A percentile compares a stretch with the other conserved stretches of the same genome.
phyloP scores from a whole-genome alignment of 2,329 filamentous ascomycete genomes.

The Pleomassaria siparia region DNA sequence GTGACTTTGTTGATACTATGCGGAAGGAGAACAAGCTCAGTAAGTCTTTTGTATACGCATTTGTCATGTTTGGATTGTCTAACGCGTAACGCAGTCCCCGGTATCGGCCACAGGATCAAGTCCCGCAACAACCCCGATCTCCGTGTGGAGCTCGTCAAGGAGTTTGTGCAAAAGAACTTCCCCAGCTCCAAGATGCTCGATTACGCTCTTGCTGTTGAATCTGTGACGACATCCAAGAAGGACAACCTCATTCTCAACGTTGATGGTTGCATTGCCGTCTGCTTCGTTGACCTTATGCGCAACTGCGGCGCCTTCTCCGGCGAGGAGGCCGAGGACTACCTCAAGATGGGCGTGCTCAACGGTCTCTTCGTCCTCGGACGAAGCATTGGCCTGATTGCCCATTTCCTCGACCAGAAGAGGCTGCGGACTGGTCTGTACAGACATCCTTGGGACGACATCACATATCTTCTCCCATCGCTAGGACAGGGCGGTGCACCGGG shows the following conservation, averaged over 20 bases:
- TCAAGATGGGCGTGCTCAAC: slow-evolving; percentile 98
- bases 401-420: slow-evolving; percentile 99
- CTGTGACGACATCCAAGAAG: slow-evolving; percentile 99
- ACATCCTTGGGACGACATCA: slow-evolving; percentile 75
- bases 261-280: slow-evolving; percentile 95
- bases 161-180: slow-evolving; percentile 98
- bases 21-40: slow-evolving; percentile 99
- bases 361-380: slow-evolving; percentile 97
- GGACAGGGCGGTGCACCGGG: slow-evolving; percentile 40
- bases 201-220: slow-evolving; percentile 96
- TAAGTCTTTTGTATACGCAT: slow-evolving; percentile 43
- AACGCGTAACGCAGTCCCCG: slow-evolving; percentile 64
- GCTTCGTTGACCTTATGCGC: slow-evolving; percentile 96
- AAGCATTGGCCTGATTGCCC: slow-evolving; percentile 97
- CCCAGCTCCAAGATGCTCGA: slow-evolving; percentile 97
- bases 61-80: background rate
- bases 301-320: slow-evolving; percentile 96
- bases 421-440: slow-evolving; percentile 97
- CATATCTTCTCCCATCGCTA: slow-evolving; percentile 45
- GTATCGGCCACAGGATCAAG: slow-evolving; percentile 99
- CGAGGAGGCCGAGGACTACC: slow-evolving; percentile 98
- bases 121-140: slow-evolving; percentile 99
- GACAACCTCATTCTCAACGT: slow-evolving; percentile 99
- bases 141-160: slow-evolving; percentile 98
- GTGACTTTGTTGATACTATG: slow-evolving; percentile 99